A percentile compares a stretch with the other conserved stretches of the same genome.
phyloP scores from a whole-genome alignment of 768 basidiomycete species.

The Cyclocybe cylindracea region DNA sequence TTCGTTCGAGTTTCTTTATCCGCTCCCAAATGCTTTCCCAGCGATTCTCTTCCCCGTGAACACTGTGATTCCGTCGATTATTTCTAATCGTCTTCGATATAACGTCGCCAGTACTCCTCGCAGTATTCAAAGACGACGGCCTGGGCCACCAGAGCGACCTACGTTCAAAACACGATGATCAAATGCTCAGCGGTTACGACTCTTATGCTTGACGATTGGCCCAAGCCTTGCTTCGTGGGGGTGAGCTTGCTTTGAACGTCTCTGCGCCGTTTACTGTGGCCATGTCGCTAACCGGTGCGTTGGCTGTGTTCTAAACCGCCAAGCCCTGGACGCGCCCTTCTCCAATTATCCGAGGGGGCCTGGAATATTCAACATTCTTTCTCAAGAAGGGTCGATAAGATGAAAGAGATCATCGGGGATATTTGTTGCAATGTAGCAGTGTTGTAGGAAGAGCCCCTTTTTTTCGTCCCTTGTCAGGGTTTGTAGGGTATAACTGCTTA shows the following conservation, averaged over 20 bases:
- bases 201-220: constrained; percentile 27
- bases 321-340: constrained; percentile 13
- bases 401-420: constrained; percentile 35
- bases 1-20: constrained; percentile 20
- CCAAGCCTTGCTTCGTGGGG: constrained; percentile 29
- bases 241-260: constrained; percentile 35
- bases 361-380: constrained; percentile 37
- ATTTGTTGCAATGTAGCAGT: constrained; percentile 12
- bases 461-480: neutral
- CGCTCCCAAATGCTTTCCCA: constrained; percentile 28
- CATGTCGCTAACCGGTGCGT: constrained; percentile 23
- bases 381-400: constrained; percentile 29
- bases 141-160: constrained; percentile 22
- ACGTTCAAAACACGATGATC: constrained; percentile 29
- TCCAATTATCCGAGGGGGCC: constrained; percentile 21
- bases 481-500: too few species aligned
- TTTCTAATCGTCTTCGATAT: constrained; percentile 31
- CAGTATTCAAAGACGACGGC: constrained; percentile 32
- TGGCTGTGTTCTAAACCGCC: constrained; percentile 20
- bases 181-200: constrained; percentile 28
- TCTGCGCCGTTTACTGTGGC: constrained; percentile 36
- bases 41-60: constrained; percentile 15
- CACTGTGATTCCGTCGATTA: constrained; percentile 23
- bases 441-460: neutral
- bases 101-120: constrained; percentile 32